These are phyloP conservation scores for Phyllosticta citribraziliensis DNA, from an alignment of 2,329 filamentous ascomycete genomes.

Conservation along the genomic window DNA sequence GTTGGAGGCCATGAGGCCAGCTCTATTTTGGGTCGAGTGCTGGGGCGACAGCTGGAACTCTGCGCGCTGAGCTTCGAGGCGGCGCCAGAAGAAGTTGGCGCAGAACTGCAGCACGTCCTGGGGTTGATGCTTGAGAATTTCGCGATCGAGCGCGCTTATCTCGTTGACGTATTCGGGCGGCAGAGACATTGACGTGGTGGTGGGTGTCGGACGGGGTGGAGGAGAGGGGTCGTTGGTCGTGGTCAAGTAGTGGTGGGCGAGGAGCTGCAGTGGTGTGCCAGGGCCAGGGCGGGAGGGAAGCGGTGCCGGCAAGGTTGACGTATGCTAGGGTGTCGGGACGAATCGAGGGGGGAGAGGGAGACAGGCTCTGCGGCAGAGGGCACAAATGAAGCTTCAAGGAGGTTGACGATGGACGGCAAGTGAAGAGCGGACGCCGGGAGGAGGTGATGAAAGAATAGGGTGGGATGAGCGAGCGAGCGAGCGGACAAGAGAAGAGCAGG, in stretches of 20 bases:
- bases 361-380: background rate
- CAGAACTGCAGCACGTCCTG: slow-evolving; percentile 60
- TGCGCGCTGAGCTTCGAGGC: slow-evolving; percentile 55
- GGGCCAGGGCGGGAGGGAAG: background rate
- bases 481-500: slow-evolving; percentile 7
- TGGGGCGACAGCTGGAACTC: slow-evolving; percentile 43
- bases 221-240: slow-evolving; percentile 10
- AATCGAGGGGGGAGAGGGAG: slow-evolving; percentile 1
- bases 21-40: slow-evolving; percentile 28
- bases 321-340: slow-evolving; percentile 9
- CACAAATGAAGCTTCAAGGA: background rate
- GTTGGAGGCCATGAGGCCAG: slow-evolving; percentile 53
- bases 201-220: slow-evolving; percentile 1
- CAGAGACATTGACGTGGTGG: slow-evolving; percentile 24
- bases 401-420: background rate
- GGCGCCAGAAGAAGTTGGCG: slow-evolving; percentile 56
- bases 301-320: slow-evolving; percentile 6
- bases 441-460: slow-evolving; percentile 5
- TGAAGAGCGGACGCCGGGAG: background rate
- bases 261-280: background rate
- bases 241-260: slow-evolving; percentile 6
- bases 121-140: slow-evolving; percentile 49
- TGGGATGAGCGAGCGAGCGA: slow-evolving; percentile 1
- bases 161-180: slow-evolving; percentile 42
- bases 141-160: slow-evolving; percentile 53